A percentile compares a stretch with the other conserved stretches of the same genome.
These are phyloP conservation scores for Colletotrichum sp. DNA, from an alignment of 2,329 filamentous ascomycete species.

Conservation along the genomic window DNA sequence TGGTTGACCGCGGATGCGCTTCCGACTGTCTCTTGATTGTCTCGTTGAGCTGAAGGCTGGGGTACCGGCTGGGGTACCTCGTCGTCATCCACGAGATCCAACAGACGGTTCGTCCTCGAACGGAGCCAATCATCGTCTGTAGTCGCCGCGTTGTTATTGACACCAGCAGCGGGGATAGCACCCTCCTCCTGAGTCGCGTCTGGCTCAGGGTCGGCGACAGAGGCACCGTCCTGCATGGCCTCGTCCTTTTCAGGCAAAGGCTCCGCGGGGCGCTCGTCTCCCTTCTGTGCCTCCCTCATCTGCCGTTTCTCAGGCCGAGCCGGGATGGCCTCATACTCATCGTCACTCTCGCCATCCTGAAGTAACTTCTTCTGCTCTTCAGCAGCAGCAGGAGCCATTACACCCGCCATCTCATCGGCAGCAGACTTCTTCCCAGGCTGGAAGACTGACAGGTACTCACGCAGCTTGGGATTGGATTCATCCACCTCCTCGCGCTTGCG, in stretches of 20 bases:
- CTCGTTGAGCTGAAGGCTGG: slow-evolving; percentile 22
- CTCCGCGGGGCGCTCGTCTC: slow-evolving; percentile 4
- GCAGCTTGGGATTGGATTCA: slow-evolving; percentile 76
- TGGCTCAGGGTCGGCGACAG: background rate
- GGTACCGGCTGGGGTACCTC: slow-evolving; percentile 42
- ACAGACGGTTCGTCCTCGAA: slow-evolving; percentile 82
- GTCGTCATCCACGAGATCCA: slow-evolving; percentile 83
- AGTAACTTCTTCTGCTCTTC: slow-evolving; percentile 34
- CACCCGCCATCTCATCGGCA: slow-evolving; percentile 15
- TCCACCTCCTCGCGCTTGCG: slow-evolving; percentile 66
- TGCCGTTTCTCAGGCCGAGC: slow-evolving; percentile 53
- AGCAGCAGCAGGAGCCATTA: slow-evolving; percentile 12
- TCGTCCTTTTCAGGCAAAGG: slow-evolving; percentile 18
- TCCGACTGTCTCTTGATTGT: slow-evolving; percentile 16
- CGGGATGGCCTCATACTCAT: slow-evolving; percentile 74
- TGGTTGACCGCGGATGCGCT: background rate
- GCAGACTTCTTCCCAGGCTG: slow-evolving; percentile 56
- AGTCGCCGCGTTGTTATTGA: slow-evolving; percentile 32
- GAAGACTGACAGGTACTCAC: slow-evolving; percentile 88
- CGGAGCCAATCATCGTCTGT: slow-evolving; percentile 92
- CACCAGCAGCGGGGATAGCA: background rate
- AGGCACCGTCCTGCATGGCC: slow-evolving; percentile 4
- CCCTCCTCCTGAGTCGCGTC: slow-evolving; percentile 12
- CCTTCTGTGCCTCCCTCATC: slow-evolving; percentile 18
- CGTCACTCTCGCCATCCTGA: slow-evolving; percentile 67